A percentile compares a stretch with the other conserved stretches of the same genome.
phyloP scores from a whole-genome alignment of 2,329 filamentous ascomycete species.

The Chaetomium sp. region DNA sequence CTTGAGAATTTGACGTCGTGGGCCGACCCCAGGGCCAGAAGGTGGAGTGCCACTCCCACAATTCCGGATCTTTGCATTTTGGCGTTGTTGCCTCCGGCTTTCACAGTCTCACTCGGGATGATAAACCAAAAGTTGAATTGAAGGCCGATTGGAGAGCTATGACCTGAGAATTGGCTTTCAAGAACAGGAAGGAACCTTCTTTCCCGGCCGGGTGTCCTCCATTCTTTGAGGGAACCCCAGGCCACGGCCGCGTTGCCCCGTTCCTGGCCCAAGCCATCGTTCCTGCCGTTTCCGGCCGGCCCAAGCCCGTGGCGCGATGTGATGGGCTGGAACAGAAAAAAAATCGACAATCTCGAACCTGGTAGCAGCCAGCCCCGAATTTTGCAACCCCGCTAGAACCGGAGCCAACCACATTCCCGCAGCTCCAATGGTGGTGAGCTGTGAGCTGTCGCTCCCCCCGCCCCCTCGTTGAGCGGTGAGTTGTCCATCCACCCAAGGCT shows the following conservation, averaged over 20 bases:
- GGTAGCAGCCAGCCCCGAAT: constrained; percentile 5
- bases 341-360: background rate
- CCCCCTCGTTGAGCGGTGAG: constrained; percentile 10
- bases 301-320: constrained; percentile 18
- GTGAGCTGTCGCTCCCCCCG: constrained; percentile 3
- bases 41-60: constrained; percentile 2
- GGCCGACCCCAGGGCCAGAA: constrained; percentile 7
- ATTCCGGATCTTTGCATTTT: background rate
- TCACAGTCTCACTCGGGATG: no score
- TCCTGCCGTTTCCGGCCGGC: background rate
- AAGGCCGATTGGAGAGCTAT: background rate
- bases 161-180: background rate
- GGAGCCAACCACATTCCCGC: constrained; percentile 14
- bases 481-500: constrained; percentile 1
- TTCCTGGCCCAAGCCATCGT: constrained; percentile 6
- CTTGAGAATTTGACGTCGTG: constrained; percentile 15
- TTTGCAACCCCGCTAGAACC: constrained; percentile 6
- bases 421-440: background rate
- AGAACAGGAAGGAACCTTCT: constrained; percentile 13
- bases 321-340: constrained; percentile 16
- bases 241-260: no score
- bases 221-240: no score
- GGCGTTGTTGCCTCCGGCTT: no score
- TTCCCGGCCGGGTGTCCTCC: background rate
- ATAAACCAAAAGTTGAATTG: no score